Percentiles rank a stretch among this genome's conserved stretches.
Evolutionary conservation across 805 yeast genomes (phyloP).

Genomic region (Lipomyces spencermartinsiae): DNA sequence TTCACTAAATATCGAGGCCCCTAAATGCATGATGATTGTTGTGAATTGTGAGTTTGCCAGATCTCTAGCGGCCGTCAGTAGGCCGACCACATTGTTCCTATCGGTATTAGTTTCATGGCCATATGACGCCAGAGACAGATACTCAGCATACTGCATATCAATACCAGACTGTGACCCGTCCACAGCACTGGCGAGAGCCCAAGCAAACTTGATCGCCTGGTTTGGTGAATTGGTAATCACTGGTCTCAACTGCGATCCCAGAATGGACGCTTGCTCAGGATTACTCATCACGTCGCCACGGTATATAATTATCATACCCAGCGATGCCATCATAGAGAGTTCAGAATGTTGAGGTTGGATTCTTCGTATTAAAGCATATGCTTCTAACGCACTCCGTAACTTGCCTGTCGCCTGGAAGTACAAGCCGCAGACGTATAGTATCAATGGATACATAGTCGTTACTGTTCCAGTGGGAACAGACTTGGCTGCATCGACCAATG

Average conservation of each 20-base stretch:
- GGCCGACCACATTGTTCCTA: conserved; percentile 22
- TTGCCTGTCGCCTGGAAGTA: conserved; percentile 37
- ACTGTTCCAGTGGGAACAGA: conserved; percentile 6
- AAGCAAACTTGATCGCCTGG: conserved; percentile 21
- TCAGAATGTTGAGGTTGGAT: conserved; percentile 18
- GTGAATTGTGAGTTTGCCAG: conserved; percentile 32
- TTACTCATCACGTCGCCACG: conserved; percentile 15
- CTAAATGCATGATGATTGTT: conserved; percentile 28
- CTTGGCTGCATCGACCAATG: conserved; percentile 16
- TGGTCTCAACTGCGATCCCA: conserved; percentile 12
- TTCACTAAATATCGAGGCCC: conserved; percentile 17
- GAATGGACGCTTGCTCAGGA: conserved; percentile 12
- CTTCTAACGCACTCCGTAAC: conserved; percentile 26
- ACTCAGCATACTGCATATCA: conserved; percentile 10
- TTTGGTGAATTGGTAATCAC: conserved; percentile 14
- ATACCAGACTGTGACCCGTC: not conserved
- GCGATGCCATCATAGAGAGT: conserved; percentile 18
- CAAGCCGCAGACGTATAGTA: conserved; percentile 30
- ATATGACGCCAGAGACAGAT: not conserved
- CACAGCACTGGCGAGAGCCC: conserved; percentile 18
- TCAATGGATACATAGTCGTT: conserved; percentile 15
- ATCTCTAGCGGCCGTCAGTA: conserved; percentile 18
- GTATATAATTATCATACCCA: conserved; percentile 16
- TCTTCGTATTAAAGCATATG: conserved; percentile 13
- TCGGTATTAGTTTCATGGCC: not conserved